Evolutionary conservation across 2,329 filamentous ascomycete genomes (phyloP).

Genomic region (Metarhizium sp.): DNA sequence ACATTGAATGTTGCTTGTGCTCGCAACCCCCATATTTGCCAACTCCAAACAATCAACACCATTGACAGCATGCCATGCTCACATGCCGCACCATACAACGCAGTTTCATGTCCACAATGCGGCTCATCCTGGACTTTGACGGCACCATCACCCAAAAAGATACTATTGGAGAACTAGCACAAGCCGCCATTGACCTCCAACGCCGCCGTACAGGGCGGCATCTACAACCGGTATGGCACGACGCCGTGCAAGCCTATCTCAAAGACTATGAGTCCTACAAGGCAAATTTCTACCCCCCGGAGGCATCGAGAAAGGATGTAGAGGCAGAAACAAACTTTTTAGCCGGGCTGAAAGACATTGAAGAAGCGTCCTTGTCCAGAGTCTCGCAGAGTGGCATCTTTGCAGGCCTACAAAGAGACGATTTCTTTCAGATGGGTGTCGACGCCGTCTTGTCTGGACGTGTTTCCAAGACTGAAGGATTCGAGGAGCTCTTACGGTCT

Average conservation of each 20-base stretch:
- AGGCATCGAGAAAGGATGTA: constrained; percentile 22
- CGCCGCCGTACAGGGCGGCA: constrained; percentile 16
- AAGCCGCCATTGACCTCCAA: constrained; percentile 30
- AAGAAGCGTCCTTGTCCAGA: constrained; percentile 35
- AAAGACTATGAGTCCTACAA: constrained; percentile 30
- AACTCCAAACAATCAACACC: not conserved
- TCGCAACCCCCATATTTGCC: not conserved
- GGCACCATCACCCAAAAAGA: constrained; percentile 47
- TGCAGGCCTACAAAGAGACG: constrained; percentile 21
- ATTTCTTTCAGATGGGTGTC: constrained; percentile 28
- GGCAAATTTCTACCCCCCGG: constrained; percentile 21
- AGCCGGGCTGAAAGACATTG: constrained; percentile 31
- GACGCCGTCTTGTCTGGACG: constrained; percentile 22
- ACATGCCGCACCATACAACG: not conserved
- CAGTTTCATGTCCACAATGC: constrained; percentile 19
- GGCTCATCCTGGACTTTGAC: constrained; percentile 49
- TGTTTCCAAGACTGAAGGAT: constrained; percentile 30
- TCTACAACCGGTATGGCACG: constrained; percentile 31
- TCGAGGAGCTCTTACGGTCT: constrained; percentile 21
- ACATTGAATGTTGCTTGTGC: no score
- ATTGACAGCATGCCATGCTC: not conserved
- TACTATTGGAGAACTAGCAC: constrained; percentile 39
- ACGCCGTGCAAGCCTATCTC: constrained; percentile 35
- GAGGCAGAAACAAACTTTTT: constrained; percentile 34
- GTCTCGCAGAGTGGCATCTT: constrained; percentile 37